These are phyloP conservation scores for Eimeria praecox DNA, from an alignment of 169 alveolate genomes.

Conservation along the genomic window DNA sequence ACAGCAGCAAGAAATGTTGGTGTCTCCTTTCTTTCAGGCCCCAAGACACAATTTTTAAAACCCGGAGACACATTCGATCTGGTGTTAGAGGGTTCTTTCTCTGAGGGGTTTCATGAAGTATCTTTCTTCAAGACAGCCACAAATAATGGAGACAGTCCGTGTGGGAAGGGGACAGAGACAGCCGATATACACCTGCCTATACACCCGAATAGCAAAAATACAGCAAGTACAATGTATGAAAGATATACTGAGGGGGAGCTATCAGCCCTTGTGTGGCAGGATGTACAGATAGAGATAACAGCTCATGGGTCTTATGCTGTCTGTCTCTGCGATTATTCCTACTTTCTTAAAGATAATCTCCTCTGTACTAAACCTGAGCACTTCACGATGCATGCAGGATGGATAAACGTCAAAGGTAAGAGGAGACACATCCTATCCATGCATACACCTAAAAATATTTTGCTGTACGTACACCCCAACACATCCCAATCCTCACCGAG, in stretches of 20 bases:
- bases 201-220: not conserved
- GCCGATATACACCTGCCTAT: not conserved
- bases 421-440: not conserved
- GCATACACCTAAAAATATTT: no score
- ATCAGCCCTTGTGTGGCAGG: not conserved
- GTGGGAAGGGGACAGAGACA: not conserved
- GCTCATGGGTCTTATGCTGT: not conserved
- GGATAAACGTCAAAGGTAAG: conserved; percentile 32
- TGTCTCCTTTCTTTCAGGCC: not conserved
- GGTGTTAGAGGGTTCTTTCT: not conserved
- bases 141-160: not conserved
- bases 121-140: not conserved
- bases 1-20: not conserved
- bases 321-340: conserved; percentile 25
- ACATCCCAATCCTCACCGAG: no score
- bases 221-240: not conserved
- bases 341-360: not conserved
- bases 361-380: not conserved
- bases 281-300: not conserved
- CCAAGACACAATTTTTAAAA: not conserved
- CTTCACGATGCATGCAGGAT: not conserved
- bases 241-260: not conserved
- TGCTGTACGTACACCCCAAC: not conserved
- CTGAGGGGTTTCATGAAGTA: not conserved
- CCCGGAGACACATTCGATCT: not conserved